Percentiles rank a stretch among this genome's conserved stretches.
Conservation (phyloP, 1,139 yeast species). For the Eremothecium gossypii region DNA sequence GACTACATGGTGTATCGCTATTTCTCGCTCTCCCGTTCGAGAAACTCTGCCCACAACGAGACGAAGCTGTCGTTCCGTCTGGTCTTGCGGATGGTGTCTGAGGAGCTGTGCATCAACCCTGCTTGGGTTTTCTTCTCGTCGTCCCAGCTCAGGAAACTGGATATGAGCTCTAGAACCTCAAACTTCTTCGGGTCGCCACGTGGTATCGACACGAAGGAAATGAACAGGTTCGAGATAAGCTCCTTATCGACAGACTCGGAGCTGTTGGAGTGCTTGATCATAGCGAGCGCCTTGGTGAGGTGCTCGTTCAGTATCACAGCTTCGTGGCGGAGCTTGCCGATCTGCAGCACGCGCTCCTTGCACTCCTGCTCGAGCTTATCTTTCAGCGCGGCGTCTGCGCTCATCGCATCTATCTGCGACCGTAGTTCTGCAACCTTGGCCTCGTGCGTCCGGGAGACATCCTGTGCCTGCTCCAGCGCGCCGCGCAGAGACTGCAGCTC, state of each 20-base stretch:
- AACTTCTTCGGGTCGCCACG: conserved; percentile 91
- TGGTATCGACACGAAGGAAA: conserved; percentile 79
- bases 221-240: conserved; percentile 71
- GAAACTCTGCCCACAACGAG: conserved; percentile 79
- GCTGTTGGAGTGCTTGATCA: conserved; percentile 66
- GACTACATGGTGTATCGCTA: conserved; percentile 6
- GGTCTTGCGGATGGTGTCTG: conserved; percentile 22
- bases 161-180: conserved; percentile 77
- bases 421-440: conserved; percentile 10
- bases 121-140: conserved; percentile 75
- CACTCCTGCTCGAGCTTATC: conserved; percentile 40
- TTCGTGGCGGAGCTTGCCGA: conserved; percentile 90
- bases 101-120: conserved; percentile 48
- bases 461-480: conserved; percentile 18
- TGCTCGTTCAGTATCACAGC: conserved; percentile 94
- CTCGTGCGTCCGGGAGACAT: conserved; percentile 12
- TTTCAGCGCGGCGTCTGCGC: conserved; percentile 16
- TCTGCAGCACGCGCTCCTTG: conserved; percentile 66
- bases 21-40: conserved; percentile 61
- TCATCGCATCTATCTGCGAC: conserved; percentile 15
- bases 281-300: conserved; percentile 75
- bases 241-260: conserved; percentile 80
- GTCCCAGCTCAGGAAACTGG: conserved; percentile 83
- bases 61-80: conserved; percentile 61
- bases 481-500: conserved; percentile 18